Base-by-base conservation (phyloP, 139 green algal species). In the Dunaliella sp. region DNA sequence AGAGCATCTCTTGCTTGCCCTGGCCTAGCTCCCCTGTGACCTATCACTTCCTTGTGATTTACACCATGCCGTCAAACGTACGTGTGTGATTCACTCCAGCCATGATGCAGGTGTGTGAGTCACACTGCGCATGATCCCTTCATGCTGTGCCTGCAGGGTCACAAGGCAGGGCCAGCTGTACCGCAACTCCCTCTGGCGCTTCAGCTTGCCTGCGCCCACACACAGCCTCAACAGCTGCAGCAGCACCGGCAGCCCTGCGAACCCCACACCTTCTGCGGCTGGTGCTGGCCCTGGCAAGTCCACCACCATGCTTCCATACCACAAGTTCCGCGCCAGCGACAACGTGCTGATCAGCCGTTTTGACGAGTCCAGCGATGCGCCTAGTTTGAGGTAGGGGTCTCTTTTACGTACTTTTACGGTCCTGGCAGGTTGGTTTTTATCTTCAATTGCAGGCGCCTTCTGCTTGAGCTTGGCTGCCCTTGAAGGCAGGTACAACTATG, bases 131-230 rank as follows among this genome's bases (percentile, higher is more conserved):
- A n/a, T n/a, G n/a, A n/a, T n/a, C n/a, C n/a, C n/a, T n/a, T n/a
- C 16, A 26, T 65, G 48, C 48, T 65, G 48, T 65, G 48, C 16
- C 48, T 65, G 38, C 1, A 31, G 3, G 25, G 65, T 80, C 21
- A 75, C 59, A 28, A 65, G 48, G 48, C 48, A 65, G 16, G 83
- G 84, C 24, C 81, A 85, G 33, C 76, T 93, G 81, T 93, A 90
- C 88, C 84, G 88, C 59, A 86, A 31, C 74, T 76, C 77, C 21
- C 80, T 93, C 33, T 93, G 88, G 88, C 84, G 76, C 36, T 90
- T 93, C 31, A 36, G 2, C 36, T 12, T 89, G 28, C 59, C 32
- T 3, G 21, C 77, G 3, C 65, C 34, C 0, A 36, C 73, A n/a
- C 85, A 76, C 0, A 26, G 21, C n/a, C 1, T 28, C 1, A 58